Conservation (phyloP, 345 rosid genomes). For the Sonneratia alba region DNA sequence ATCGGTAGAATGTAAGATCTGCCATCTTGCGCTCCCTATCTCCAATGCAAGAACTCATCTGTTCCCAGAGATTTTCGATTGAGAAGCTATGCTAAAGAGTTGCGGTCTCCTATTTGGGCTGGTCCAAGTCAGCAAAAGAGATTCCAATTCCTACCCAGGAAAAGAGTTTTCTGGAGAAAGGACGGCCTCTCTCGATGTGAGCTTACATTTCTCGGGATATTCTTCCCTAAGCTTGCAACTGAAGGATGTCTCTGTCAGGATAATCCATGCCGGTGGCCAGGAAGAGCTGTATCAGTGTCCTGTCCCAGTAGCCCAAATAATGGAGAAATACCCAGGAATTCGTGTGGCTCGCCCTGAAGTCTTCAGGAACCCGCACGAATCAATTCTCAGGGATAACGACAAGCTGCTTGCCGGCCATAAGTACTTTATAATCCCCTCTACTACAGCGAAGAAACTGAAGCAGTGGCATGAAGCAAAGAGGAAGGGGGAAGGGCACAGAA, state of each 20-base stretch:
- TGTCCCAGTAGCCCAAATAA: slow-evolving; percentile 30
- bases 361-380: slow-evolving; percentile 32
- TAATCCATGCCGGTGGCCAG: slow-evolving; percentile 48
- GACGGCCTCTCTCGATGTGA: slow-evolving; percentile 15
- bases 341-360: slow-evolving; percentile 44
- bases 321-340: slow-evolving; percentile 53
- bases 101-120: slow-evolving; percentile 21
- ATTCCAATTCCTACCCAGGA: no score
- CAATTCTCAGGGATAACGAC: slow-evolving; percentile 36
- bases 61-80: slow-evolving; percentile 9
- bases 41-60: slow-evolving; percentile 7
- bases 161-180: slow-evolving; percentile 1
- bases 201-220: slow-evolving; percentile 16
- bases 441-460: slow-evolving; percentile 40
- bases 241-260: slow-evolving; percentile 28
- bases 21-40: neutral
- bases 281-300: slow-evolving; percentile 33
- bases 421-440: slow-evolving; percentile 36
- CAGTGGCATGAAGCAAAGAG: slow-evolving; percentile 16
- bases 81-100: slow-evolving; percentile 24
- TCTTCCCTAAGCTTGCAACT: slow-evolving; percentile 4
- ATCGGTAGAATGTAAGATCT: neutral
- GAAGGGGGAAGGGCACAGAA: slow-evolving; percentile 10
- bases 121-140: slow-evolving; percentile 3
- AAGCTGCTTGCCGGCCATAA: slow-evolving; percentile 37